phyloP scores from a whole-genome alignment of 768 basidiomycete genomes.

The Cystobasidium ongulense region DNA sequence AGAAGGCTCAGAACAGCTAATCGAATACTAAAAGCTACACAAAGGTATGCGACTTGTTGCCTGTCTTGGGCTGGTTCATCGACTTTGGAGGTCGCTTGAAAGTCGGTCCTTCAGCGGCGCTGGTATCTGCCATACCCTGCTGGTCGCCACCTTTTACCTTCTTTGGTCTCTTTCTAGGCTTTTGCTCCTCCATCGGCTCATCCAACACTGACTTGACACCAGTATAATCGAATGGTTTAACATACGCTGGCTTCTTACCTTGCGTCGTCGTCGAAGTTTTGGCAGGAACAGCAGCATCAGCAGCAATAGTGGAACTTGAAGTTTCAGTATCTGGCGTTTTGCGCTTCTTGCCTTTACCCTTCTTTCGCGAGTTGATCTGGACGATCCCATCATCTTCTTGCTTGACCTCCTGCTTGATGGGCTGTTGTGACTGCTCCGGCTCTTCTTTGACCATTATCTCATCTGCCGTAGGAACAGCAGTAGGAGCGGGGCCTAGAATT shows the following conservation, averaged over 20 bases:
- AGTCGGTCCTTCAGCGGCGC: neutral
- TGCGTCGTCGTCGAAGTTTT: neutral
- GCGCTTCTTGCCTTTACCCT: conserved; percentile 11
- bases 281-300: neutral
- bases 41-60: conserved; percentile 22
- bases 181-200: neutral
- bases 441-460: neutral
- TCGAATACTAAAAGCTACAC: neutral
- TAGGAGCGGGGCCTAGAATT: neutral
- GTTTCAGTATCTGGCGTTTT: neutral
- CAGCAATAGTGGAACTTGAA: neutral
- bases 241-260: conserved; percentile 6
- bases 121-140: neutral
- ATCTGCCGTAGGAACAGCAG: neutral
- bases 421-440: neutral
- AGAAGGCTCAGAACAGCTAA: neutral
- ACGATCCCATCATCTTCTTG: conserved; percentile 13
- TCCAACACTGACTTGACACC: conserved; percentile 21
- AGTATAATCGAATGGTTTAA: conserved; percentile 28
- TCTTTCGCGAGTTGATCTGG: neutral
- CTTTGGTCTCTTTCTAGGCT: conserved; percentile 11
- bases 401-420: neutral
- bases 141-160: neutral
- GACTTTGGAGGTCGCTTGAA: conserved; percentile 19
- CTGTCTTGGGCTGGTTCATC: conserved; percentile 23